Base-by-base conservation (phyloP, 2,329 filamentous ascomycete genomes). In the Hypoxylon sp. region DNA sequence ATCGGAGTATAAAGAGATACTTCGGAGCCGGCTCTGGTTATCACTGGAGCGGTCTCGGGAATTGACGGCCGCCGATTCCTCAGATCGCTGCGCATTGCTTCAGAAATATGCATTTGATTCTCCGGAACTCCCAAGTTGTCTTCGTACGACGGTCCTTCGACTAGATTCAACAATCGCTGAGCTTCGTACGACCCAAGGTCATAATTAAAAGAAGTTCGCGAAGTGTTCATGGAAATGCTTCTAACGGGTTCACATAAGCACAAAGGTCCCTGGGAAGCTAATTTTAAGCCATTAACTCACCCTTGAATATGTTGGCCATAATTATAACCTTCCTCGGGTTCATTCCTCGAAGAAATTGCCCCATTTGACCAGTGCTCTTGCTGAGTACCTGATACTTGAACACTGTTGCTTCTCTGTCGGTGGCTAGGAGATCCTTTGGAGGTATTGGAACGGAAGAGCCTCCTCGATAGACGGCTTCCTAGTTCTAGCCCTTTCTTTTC, bases 1-100 rank as follows among this genome's bases (percentile, higher is more conserved):
- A 77, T 76, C 23, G 76, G 76, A 5, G 72, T 67, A 61, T 76
- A 77, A 7, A 77, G 50, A 29, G 74, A 74, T 9, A 71, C 23
- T 23, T 87, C 84, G 5, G 85, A 86, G 61, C 80, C 80, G n/a
- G 78, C 75, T 11, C 81, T 77, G 11, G 76, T 74, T 7, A 84
- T 74, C 1, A 74, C 67, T 2, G 75, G 56, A 21, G 68, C 74
- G 11, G 74, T 51, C 39, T 70, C 71, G 16, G 70, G 59, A 54
- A 63, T 59, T 21, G 66, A 55, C 19, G 70, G 68, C 65, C 41
- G 73, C 65, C 3, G 79, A 74, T 47, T 79, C 1, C 43, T 68
- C 43, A 43, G 77, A 78, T 71, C 75, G 79, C 61, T 78, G 74
- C 78, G 77, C 8, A 78, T 79, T 11, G 72, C 70, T 48, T 77